Evolutionary conservation across 2,329 filamentous ascomycete genomes (phyloP).

Genomic region (Aphanoascus verrucosus): DNA sequence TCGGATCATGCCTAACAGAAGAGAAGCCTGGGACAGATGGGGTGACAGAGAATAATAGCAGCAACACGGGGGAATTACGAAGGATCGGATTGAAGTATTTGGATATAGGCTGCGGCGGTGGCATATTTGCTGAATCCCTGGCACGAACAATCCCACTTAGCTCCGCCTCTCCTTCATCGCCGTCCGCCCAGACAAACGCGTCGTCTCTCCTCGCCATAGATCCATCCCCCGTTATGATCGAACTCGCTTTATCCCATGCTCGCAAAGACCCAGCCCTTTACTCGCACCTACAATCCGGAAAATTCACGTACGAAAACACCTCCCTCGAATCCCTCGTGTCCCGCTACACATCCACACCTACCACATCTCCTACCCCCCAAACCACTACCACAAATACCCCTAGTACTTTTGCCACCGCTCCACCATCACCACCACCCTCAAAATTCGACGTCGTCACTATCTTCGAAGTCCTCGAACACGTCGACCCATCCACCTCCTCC

Average conservation of each 20-base stretch:
- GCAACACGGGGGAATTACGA: constrained; percentile 4
- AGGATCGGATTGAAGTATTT: constrained; percentile 55
- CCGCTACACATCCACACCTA: neutral
- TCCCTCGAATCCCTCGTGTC: constrained; percentile 55
- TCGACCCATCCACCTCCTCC: constrained; percentile 64
- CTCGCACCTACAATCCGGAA: constrained; percentile 40
- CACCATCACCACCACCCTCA: constrained; percentile 18
- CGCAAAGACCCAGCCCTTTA: constrained; percentile 59
- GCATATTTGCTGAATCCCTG: constrained; percentile 76
- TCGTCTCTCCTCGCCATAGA: constrained; percentile 38
- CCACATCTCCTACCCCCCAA: constrained; percentile 13
- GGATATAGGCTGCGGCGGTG: constrained; percentile 89
- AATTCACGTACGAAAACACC: constrained; percentile 60
- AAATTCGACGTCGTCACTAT: constrained; percentile 69
- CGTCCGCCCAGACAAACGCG: constrained; percentile 29
- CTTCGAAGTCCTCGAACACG: constrained; percentile 92
- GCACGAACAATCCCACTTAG: constrained; percentile 32
- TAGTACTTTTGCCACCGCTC: constrained; percentile 31
- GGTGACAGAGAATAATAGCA: constrained; percentile 8
- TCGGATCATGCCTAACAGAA: constrained; percentile 57
- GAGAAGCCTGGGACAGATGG: constrained; percentile 20
- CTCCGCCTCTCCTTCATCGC: constrained; percentile 6
- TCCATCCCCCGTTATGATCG: constrained; percentile 34
- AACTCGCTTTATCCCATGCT: constrained; percentile 65
- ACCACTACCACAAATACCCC: constrained; percentile 14